phyloP scores from a whole-genome alignment of 345 rosid genomes.

The Mercurialis annua region DNA sequence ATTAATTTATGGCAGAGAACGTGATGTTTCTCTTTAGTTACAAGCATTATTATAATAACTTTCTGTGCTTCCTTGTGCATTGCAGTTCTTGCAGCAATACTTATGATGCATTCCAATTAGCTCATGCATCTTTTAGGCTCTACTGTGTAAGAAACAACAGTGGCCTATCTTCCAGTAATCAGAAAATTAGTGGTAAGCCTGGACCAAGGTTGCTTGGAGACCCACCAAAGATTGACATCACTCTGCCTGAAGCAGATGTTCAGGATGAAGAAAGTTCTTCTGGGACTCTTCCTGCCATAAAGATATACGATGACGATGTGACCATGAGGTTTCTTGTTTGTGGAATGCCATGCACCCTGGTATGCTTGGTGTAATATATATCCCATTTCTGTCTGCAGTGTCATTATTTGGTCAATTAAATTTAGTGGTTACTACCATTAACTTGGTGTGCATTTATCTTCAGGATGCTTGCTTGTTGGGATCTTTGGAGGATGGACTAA shows the following conservation, averaged over 20 bases:
- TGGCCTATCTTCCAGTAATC: constrained; percentile 36
- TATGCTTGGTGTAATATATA: constrained; percentile 34
- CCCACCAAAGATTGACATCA: constrained; percentile 73
- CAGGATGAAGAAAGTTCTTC: constrained; percentile 71
- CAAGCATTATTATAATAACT: background rate
- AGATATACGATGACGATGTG: constrained; percentile 94
- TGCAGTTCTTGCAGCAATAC: constrained; percentile 88
- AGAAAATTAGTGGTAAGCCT: constrained; percentile 42
- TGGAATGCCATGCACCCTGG: constrained; percentile 61
- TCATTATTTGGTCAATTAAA: constrained; percentile 21
- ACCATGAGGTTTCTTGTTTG: constrained; percentile 84
- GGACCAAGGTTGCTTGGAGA: constrained; percentile 89
- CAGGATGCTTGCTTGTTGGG: constrained; percentile 71
- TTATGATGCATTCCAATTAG: constrained; percentile 92
- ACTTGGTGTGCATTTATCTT: constrained; percentile 22
- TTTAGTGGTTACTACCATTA: constrained; percentile 3
- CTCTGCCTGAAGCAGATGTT: constrained; percentile 53
- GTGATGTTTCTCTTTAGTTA: constrained; percentile 1
- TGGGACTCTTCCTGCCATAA: constrained; percentile 75
- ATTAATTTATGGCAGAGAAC: background rate
- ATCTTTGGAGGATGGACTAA: constrained; percentile 86
- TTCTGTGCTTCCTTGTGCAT: constrained; percentile 15
- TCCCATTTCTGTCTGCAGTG: constrained; percentile 7
- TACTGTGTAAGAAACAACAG: constrained; percentile 53
- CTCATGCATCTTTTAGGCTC: constrained; percentile 79